Evolutionary conservation across 1,284 basidiomycete species (phyloP), one percentile per base, ranked within the genome.

Genomic region (Boletellus deceptivus): DNA sequence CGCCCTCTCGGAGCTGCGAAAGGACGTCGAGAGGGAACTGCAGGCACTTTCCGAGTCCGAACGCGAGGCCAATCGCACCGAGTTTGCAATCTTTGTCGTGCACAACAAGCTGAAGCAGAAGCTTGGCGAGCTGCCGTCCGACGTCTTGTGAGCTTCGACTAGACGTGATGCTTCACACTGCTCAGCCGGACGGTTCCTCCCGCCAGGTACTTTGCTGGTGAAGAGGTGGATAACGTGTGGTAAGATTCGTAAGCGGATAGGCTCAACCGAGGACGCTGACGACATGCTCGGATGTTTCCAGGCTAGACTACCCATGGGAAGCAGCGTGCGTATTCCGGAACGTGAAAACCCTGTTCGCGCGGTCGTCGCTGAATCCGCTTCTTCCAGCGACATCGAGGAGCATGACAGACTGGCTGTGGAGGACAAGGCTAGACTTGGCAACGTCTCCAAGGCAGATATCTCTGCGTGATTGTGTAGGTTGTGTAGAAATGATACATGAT

Each of bases 71-170:
- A 72, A 88, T 50, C 81, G 84, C 54, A 93, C 94, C 38, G 78
- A 89, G 68, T 91, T 97, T 55, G 93, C 82, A 2, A 76, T 96
- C 58, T 98, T 97, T 65, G 93, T 96, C 35, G 94, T 98, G 16
- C 93, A 97, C 73, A 96, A 97, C 77, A 97, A 97, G 74, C 75
- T 84, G 55, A 96, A 96, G 74, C 75, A 78, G 40, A 98, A 98
- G 73, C 69, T 84, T 38, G 92, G 83, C 24, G 70, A 79, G 39
- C 71, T 98, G 41, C 89, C 92, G 9, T 59, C 71, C 4, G 78
- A 80, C 47, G 75, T 82, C 38, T 80, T 78, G 84, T 93, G 65
- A 61, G 83, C 53, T n/a, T 35, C 13, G 46, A 20, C 20, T 8
- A 35, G 20, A 45, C 17, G 18, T 39, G 24, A 5, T 6, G n/a